Percentiles rank a stretch among this genome's conserved stretches.
These are phyloP conservation scores for Termitomyces sp. DNA, from an alignment of 768 basidiomycete species.

Conservation along the genomic window DNA sequence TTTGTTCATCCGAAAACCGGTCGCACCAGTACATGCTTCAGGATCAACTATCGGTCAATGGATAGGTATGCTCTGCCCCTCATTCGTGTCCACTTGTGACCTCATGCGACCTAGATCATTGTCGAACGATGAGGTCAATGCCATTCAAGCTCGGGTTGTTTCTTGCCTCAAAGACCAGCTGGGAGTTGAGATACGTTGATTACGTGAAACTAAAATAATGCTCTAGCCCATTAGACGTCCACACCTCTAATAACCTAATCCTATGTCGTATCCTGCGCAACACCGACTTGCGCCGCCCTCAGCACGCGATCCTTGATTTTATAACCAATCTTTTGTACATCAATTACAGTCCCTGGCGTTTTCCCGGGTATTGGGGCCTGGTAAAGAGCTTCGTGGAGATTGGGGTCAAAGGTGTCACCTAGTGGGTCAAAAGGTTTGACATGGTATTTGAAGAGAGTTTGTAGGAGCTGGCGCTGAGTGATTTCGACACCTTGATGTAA, in stretches of 20 bases:
- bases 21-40: constrained; percentile 77
- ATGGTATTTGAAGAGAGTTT: constrained; percentile 88
- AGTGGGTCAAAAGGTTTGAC: constrained; percentile 89
- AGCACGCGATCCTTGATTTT: constrained; percentile 92
- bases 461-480: constrained; percentile 85
- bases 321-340: constrained; percentile 89
- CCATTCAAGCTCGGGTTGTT: constrained; percentile 62
- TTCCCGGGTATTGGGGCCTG: constrained; percentile 89
- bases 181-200: constrained; percentile 83
- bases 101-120: constrained; percentile 52
- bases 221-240: constrained; percentile 16
- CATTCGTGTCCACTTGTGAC: neutral
- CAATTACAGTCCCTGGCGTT: constrained; percentile 84
- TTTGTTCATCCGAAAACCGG: constrained; percentile 88
- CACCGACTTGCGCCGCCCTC: constrained; percentile 95
- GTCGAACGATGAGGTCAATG: constrained; percentile 85
- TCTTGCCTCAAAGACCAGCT: constrained; percentile 53
- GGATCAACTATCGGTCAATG: constrained; percentile 95
- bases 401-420: constrained; percentile 93
- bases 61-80: constrained; percentile 55
- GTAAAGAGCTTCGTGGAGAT: constrained; percentile 91
- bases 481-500: constrained; percentile 86
- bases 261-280: constrained; percentile 66
- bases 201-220: constrained; percentile 17
- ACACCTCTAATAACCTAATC: constrained; percentile 17